Base-by-base conservation (phyloP, 208 protist species). In the Crithidia thermophila region DNA sequence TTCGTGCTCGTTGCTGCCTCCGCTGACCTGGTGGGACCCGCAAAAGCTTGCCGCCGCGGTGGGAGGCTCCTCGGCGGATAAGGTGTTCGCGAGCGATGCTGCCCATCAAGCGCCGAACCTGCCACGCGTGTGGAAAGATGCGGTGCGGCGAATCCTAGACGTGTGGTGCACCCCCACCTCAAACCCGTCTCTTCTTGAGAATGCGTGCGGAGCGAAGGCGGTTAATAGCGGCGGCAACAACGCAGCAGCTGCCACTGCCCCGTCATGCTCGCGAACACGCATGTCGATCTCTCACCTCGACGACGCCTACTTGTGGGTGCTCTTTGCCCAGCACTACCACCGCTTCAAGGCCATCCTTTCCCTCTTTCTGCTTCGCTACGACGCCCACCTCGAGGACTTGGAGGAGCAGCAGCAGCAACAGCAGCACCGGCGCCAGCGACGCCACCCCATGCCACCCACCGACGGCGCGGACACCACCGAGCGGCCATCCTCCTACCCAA, bases 321-420 rank as follows among this genome's bases (percentile, higher is more conserved):
- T 68, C 21, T 11, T 88, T 31, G 79, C 73, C 7, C 55, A 84
- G 59, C 87, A 93, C 70, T 93, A 81, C 67, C 66, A 72, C 57
- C 72, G 78, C 34, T 81, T 93, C 46, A 69, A 76, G 43, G 72
- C 76, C 25, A 61, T 87, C 36, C 60, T 90, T 13, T 78, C 72
- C 21, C 70, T 82, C 71, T 71, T 74, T 20, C 72, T 81, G 40
- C 46, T 76, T 33, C 76, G 69, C 45, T 64, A 71, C 64, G 45
- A 77, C 53, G 63, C 47, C 28, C 20, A 57, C 20, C 37, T 75
- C 36, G 61, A 75, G 27, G 69, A 69, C 8, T 7, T 46, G 50
- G 69, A 75, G 37, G 62, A 75, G 46, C 46, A 59, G 53, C 50
- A 47, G 60, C 58, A 43, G 47, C 30, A 50, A 25, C 59, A 42